Evolutionary conservation across 1,139 yeast genomes (phyloP).

Genomic region (Lodderomyces orthopsilosis): DNA sequence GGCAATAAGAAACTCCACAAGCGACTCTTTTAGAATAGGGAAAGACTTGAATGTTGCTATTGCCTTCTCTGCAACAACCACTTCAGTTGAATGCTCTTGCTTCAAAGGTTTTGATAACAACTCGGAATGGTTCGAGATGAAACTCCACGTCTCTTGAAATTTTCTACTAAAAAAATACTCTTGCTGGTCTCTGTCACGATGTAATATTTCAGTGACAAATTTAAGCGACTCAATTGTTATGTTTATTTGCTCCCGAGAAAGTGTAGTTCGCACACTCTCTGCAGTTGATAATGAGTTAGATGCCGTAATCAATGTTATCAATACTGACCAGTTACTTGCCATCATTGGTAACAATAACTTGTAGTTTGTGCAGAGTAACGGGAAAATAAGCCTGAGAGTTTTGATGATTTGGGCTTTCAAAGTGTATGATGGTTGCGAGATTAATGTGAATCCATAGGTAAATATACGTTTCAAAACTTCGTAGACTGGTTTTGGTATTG

Average conservation of each 20-base stretch:
- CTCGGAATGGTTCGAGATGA: slow-evolving; percentile 18
- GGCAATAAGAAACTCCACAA: slow-evolving; percentile 22
- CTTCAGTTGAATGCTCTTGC: background rate
- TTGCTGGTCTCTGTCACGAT: slow-evolving; percentile 24
- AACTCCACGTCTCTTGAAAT: slow-evolving; percentile 39
- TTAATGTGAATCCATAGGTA: slow-evolving; percentile 65
- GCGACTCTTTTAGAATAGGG: slow-evolving; percentile 10
- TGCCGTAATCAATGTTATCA: slow-evolving; percentile 20
- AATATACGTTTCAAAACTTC: slow-evolving; percentile 57
- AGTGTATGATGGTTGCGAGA: slow-evolving; percentile 63
- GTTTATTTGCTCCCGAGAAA: slow-evolving; percentile 12
- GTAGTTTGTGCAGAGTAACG: slow-evolving; percentile 62
- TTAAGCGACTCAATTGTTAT: slow-evolving; percentile 20
- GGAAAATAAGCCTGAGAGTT: slow-evolving; percentile 50
- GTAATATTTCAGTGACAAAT: slow-evolving; percentile 27
- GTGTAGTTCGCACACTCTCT: slow-evolving; percentile 4
- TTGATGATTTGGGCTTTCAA: slow-evolving; percentile 56
- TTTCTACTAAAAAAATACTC: slow-evolving; percentile 34
- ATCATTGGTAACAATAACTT: slow-evolving; percentile 62
- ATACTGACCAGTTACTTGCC: slow-evolving; percentile 65
- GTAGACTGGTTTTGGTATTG: slow-evolving; percentile 60
- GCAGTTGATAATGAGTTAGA: slow-evolving; percentile 16
- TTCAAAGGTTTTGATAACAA: slow-evolving; percentile 10
- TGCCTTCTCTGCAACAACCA: slow-evolving; percentile 9
- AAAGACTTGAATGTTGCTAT: slow-evolving; percentile 8